Base-by-base conservation (phyloP, 179 eudicot species). In the Spergularia azorica region DNA sequence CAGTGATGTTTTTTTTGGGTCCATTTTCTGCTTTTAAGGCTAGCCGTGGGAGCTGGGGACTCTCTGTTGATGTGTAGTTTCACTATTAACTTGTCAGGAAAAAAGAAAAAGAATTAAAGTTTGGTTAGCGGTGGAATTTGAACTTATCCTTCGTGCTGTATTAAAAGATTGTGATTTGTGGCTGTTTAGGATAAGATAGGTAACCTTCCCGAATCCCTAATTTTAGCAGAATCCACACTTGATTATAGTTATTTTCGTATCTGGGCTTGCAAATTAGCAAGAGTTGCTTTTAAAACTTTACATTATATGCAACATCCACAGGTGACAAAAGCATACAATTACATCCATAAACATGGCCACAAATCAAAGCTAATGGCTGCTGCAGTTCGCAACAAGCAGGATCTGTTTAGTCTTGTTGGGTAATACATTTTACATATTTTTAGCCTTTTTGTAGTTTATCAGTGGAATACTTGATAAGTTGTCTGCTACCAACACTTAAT, bases 281-380 rank as follows among this genome's bases (percentile, higher is more conserved):
- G 9, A 20, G 12, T 39, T 46, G 18, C 32, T 62, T 63, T 59
- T 12, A 26, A 17, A 18, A 3, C 36, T 46, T 65, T 76, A 18
- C 32, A 73, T 32, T 26, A 26, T 26, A 26, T 76, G 67, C 55
- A 79, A 46, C 52, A 67, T 52, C 75, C 81, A 54, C 88, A 95
- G 97, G 91, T 88, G 55, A 90, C 99, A 54, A 95, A 95, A 84
- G 78, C 99, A 51, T 95, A 95, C 82, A 95, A 93, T 66, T 95
- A 95, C 84, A 93, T 95, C 69, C 99, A 95, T 81, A 95, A 89
- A 74, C 71, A 95, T 74, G 97, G 97, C 62, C 80, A 91, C 70
- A 95, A 95, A 78, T 90, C 99, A 38, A 95, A 90, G 85, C 76
- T 95, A 77, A 95, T 95, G 99, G 99, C 90, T 3, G 97, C 97